Evolutionary conservation across 2,329 filamentous ascomycete species (phyloP).

Genomic region (Neofusicoccum parvum): DNA sequence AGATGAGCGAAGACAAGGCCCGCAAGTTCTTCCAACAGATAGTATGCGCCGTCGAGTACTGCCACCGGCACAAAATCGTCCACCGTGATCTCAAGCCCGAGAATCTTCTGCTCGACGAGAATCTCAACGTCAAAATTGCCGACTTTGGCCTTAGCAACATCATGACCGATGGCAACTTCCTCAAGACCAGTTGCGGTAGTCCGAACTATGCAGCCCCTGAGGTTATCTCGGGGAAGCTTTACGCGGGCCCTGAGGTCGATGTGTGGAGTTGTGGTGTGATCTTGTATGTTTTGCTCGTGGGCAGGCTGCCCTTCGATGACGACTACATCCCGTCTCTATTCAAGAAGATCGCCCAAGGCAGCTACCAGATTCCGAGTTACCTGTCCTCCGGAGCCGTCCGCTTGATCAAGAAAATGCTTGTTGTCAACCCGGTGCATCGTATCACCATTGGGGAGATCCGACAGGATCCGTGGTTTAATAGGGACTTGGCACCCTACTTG

Average conservation of each 20-base stretch:
- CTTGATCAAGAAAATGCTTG: slow-evolving; percentile 90
- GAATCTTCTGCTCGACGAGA: slow-evolving; percentile 90
- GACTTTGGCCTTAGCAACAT: slow-evolving; percentile 99
- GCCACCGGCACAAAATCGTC: slow-evolving; percentile 97
- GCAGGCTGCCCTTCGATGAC: slow-evolving; percentile 87
- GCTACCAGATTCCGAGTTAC: slow-evolving; percentile 89
- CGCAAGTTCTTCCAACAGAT: slow-evolving; percentile 99
- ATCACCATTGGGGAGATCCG: slow-evolving; percentile 94
- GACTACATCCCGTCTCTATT: slow-evolving; percentile 97
- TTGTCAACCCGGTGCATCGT: slow-evolving; percentile 91
- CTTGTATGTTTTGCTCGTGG: slow-evolving; percentile 66
- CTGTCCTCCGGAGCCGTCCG: slow-evolving; percentile 80
- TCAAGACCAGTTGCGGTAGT: slow-evolving; percentile 97
- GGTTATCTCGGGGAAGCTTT: slow-evolving; percentile 96
- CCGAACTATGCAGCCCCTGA: slow-evolving; percentile 98
- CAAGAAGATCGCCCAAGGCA: slow-evolving; percentile 94
- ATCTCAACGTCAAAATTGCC: slow-evolving; percentile 98
- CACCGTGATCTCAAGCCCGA: slow-evolving; percentile 97
- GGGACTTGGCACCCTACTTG: slow-evolving; percentile 83
- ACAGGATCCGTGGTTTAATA: slow-evolving; percentile 90
- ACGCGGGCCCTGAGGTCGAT: slow-evolving; percentile 95
- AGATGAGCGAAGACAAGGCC: slow-evolving; percentile 89
- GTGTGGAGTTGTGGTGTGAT: slow-evolving; percentile 98
- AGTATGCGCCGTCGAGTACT: slow-evolving; percentile 97
- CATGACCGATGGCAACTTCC: slow-evolving; percentile 99